Evolutionary conservation across 2,329 filamentous ascomycete species (phyloP).

Genomic region (Tetracladium maxilliforme): DNA sequence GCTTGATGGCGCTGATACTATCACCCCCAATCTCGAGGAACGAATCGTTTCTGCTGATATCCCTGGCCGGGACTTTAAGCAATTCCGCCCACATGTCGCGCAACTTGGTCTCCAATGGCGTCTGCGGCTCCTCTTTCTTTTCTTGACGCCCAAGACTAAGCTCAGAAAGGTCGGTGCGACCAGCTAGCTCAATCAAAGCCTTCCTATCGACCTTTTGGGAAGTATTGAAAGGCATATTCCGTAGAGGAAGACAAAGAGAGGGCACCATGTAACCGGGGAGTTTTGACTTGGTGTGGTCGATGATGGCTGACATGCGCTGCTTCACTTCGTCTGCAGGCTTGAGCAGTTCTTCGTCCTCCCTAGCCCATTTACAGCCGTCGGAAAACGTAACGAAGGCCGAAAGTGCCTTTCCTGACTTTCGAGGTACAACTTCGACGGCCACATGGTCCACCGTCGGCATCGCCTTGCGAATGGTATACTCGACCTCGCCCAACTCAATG

Average conservation of each 20-base stretch:
- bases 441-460: too few species aligned
- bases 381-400: slow-evolving; percentile 1
- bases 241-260: slow-evolving; percentile 4
- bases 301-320: too few species aligned
- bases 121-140: too few species aligned
- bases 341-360: slow-evolving; percentile 2
- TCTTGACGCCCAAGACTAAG: too few species aligned
- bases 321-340: too few species aligned
- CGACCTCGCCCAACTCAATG: slow-evolving; percentile 8
- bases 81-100: slow-evolving; percentile 5
- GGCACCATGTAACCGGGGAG: slow-evolving; percentile 8
- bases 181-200: too few species aligned
- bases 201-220: slow-evolving; percentile 9
- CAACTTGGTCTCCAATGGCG: slow-evolving; percentile 4
- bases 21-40: slow-evolving; percentile 9
- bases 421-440: too few species aligned
- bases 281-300: too few species aligned
- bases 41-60: slow-evolving; percentile 4
- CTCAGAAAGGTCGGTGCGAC: too few species aligned
- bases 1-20: too few species aligned
- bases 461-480: too few species aligned
- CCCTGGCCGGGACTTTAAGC: slow-evolving; percentile 4
- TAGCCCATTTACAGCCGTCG: slow-evolving; percentile 1
- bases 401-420: too few species aligned
- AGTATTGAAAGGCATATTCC: slow-evolving; percentile 4